Base-by-base conservation (phyloP, 257 asterid species). In the Craterostigma plantagineum region DNA sequence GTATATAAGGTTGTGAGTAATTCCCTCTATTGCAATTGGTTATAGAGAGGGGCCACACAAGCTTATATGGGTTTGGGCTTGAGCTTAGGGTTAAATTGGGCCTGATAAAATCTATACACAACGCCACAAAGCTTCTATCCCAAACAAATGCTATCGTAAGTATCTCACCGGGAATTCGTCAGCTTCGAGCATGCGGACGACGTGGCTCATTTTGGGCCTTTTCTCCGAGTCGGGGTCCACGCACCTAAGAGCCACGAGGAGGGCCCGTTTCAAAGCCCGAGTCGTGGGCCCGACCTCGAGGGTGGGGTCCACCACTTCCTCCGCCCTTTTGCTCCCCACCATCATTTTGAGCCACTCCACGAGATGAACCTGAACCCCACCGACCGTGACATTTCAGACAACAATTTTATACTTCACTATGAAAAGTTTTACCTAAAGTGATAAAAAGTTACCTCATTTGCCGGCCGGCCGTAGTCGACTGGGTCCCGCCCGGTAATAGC, bases 341-440 rank as follows among this genome's bases (percentile, higher is more conserved):
- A 87, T 87, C 85, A 68, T 64, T 61, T 87, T 87, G 35, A 87
- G 80, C 98, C 98, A 87, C 73, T 87, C 98, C 18, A 87, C 98
- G 45, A 87, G 98, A 76, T 87, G 73, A 49, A 82, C 93, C 98
- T 81, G 71, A 42, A 58, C 64, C 42, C 30, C 14, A 36, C 40
- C 11, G 11, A 34, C 8, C 11, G 7, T 7, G 7, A 34, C 37
- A 6, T 34, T 12, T 10, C 11, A 36, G 40, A 9, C 40, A 36
- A 36, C 3, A 36, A 2, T 9, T 36, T 3, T 10, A 36, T 36
- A 36, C 14, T 8, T 2, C 8, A 12, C 3, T 36, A 36, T 2
- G 40, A 3, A 12, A 9, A 43, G 11, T 1, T 23, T 2, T 2
- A 58, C 66, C 73, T 54, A 9, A 43, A 33, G 12, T 14, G 47